These are phyloP conservation scores for Xanthoconium purpureum DNA, from an alignment of 768 basidiomycete species.

Conservation along the genomic window DNA sequence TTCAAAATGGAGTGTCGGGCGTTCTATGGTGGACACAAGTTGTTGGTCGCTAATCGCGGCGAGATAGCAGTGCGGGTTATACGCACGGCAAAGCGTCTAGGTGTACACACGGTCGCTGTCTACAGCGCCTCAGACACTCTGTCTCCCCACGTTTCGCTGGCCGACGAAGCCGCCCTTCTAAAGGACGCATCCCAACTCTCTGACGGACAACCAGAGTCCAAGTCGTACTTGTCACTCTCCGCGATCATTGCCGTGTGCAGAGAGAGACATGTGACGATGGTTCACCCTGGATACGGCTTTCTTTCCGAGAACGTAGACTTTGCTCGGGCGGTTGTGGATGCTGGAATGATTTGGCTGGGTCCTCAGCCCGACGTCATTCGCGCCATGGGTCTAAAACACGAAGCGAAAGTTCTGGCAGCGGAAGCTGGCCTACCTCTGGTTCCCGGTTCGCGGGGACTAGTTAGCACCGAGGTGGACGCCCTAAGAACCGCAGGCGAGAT, in stretches of 20 bases:
- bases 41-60: slow-evolving; percentile 69
- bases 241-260: slow-evolving; percentile 44
- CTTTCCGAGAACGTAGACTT: slow-evolving; percentile 62
- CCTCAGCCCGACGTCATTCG: slow-evolving; percentile 49
- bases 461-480: slow-evolving; percentile 41
- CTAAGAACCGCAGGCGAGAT: slow-evolving; percentile 37
- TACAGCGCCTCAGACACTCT: slow-evolving; percentile 59
- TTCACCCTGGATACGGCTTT: slow-evolving; percentile 67
- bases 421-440: slow-evolving; percentile 52
- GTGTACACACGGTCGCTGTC: slow-evolving; percentile 52
- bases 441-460: slow-evolving; percentile 53
- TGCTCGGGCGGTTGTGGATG: slow-evolving; percentile 42
- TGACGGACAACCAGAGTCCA: slow-evolving; percentile 37
- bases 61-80: slow-evolving; percentile 69
- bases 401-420: slow-evolving; percentile 45
- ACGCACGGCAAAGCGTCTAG: slow-evolving; percentile 50
- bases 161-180: slow-evolving; percentile 47
- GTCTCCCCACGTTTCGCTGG: slow-evolving; percentile 55
- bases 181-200: slow-evolving; percentile 9
- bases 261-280: slow-evolving; percentile 42
- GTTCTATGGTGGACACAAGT: slow-evolving; percentile 38
- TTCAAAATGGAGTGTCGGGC: slow-evolving; percentile 13
- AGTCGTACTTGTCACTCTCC: slow-evolving; percentile 40
- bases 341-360: slow-evolving; percentile 57
- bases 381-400: slow-evolving; percentile 62